These are phyloP conservation scores for Russula griseocarnosa DNA, from an alignment of 768 basidiomycete genomes.

Conservation along the genomic window DNA sequence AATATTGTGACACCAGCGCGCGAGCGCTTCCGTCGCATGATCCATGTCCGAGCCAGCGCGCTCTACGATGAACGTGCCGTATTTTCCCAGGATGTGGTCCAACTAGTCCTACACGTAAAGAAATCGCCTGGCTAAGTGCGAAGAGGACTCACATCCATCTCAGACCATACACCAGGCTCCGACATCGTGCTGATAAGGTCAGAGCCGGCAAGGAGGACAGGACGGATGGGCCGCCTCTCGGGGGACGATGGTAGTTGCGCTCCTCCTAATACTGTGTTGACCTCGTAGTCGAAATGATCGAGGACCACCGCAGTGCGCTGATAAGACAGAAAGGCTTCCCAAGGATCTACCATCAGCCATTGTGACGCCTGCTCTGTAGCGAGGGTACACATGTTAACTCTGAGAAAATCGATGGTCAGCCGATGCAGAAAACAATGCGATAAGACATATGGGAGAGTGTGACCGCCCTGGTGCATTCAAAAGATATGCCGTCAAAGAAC, in stretches of 20 bases:
- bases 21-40: constrained; percentile 28
- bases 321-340: constrained; percentile 95
- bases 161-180: constrained; percentile 96
- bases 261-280: constrained; percentile 83
- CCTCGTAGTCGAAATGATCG: constrained; percentile 94
- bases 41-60: constrained; percentile 71
- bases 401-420: constrained; percentile 32
- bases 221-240: constrained; percentile 67
- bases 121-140: constrained; percentile 17
- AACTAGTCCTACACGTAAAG: constrained; percentile 48
- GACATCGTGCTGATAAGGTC: constrained; percentile 98
- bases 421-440: not conserved
- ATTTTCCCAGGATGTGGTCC: constrained; percentile 92
- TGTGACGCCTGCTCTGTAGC: constrained; percentile 86
- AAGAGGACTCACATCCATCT: constrained; percentile 72
- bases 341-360: constrained; percentile 97
- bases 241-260: constrained; percentile 68
- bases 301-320: constrained; percentile 95
- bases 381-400: constrained; percentile 82
- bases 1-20: constrained; percentile 31
- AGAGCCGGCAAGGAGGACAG: constrained; percentile 96
- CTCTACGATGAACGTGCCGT: constrained; percentile 93
- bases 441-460: not conserved
- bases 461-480: not conserved
- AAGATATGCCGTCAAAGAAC: not conserved